These are phyloP conservation scores for Leavenworthia alabamica DNA, from an alignment of 345 rosid species.

Conservation along the genomic window DNA sequence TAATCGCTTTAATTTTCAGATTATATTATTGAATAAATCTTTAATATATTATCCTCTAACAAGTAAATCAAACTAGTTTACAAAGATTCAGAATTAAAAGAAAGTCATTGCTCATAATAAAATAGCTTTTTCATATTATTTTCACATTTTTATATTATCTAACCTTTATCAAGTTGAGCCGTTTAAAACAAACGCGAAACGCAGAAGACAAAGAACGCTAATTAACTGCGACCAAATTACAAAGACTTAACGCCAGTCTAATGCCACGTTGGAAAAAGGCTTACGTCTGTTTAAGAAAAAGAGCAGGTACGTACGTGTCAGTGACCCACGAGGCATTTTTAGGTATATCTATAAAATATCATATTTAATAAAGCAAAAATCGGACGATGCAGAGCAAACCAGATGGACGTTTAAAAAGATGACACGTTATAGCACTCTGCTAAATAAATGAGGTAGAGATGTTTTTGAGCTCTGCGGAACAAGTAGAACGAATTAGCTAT, in stretches of 20 bases:
- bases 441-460: background rate
- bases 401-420: background rate
- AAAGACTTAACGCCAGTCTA: background rate
- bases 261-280: constrained; percentile 12
- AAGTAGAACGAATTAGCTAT: background rate
- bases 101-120: background rate
- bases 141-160: too few relatives aligned
- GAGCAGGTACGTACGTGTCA: constrained; percentile 12
- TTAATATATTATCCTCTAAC: background rate
- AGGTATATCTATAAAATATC: background rate
- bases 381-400: background rate
- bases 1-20: background rate
- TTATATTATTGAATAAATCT: background rate
- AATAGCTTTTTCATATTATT: background rate
- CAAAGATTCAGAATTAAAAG: background rate
- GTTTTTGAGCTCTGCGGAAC: background rate
- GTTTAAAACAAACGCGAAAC: background rate
- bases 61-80: background rate
- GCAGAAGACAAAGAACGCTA: background rate
- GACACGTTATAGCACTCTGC: constrained; percentile 8
- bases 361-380: background rate
- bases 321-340: constrained; percentile 15
- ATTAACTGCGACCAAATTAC: background rate
- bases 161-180: background rate
- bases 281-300: background rate